Percentiles rank a stretch among this genome's conserved stretches.
These are phyloP conservation scores for Pseudogymnoascus sp. DNA, from an alignment of 2,329 filamentous ascomycete species.

Conservation along the genomic window DNA sequence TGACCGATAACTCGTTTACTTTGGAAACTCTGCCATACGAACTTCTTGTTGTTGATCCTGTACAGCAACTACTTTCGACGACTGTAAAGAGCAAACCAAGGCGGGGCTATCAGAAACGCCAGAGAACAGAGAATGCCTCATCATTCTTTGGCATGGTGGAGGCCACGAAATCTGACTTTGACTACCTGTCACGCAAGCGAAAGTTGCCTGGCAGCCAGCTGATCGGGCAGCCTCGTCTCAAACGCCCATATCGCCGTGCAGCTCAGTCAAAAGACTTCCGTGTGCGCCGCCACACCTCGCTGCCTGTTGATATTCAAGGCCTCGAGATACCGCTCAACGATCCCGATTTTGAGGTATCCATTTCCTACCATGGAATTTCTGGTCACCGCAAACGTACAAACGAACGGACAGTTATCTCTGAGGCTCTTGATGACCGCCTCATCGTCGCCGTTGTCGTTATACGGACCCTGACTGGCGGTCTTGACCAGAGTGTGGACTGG, in stretches of 20 bases:
- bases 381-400: slow-evolving; percentile 25
- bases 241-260: slow-evolving; percentile 11
- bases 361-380: slow-evolving; percentile 8
- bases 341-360: slow-evolving; percentile 6
- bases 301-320: slow-evolving; percentile 21
- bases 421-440: slow-evolving; percentile 34
- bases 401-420: slow-evolving; percentile 15
- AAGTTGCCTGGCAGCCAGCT: slow-evolving; percentile 1
- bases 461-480: slow-evolving; percentile 50
- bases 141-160: slow-evolving; percentile 2
- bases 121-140: neutral
- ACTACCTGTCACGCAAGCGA: neutral
- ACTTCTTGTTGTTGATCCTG: slow-evolving; percentile 28
- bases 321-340: slow-evolving; percentile 12
- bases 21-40: slow-evolving; percentile 37
- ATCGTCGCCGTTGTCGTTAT: slow-evolving; percentile 51
- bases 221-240: neutral
- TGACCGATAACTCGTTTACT: slow-evolving; percentile 33
- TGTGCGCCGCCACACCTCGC: slow-evolving; percentile 18
- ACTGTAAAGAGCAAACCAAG: slow-evolving; percentile 8
- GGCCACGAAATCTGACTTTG: slow-evolving; percentile 6
- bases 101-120: slow-evolving; percentile 2
- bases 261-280: slow-evolving; percentile 21
- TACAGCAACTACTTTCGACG: slow-evolving; percentile 19
- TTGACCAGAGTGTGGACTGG: slow-evolving; percentile 53